Percentiles rank a stretch among this genome's conserved stretches.
phyloP scores from a whole-genome alignment of 495 filamentous ascomycete genomes.

The Aspergillus egyptiacus region DNA sequence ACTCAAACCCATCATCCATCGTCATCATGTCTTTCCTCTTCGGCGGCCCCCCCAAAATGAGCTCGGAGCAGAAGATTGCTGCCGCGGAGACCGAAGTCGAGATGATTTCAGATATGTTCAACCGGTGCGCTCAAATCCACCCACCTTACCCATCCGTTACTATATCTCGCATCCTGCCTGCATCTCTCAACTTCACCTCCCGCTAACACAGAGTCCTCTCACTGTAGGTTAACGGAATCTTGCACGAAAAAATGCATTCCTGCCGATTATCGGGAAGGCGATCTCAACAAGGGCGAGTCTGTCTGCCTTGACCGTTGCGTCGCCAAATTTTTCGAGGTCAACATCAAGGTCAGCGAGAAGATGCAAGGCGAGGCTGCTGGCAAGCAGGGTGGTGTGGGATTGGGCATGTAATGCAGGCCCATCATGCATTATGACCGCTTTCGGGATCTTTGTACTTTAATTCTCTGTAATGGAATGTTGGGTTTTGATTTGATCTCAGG shows the following conservation, averaged over 20 bases:
- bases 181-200: not conserved
- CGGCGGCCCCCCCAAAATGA: constrained; percentile 75
- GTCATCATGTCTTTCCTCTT: constrained; percentile 91
- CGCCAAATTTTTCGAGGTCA: constrained; percentile 96
- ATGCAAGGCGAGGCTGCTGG: constrained; percentile 61
- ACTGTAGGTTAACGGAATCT: constrained; percentile 67
- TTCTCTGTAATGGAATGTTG: constrained; percentile 5
- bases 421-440: not conserved
- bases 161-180: not conserved
- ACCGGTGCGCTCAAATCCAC: constrained; percentile 54
- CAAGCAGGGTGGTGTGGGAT: constrained; percentile 42
- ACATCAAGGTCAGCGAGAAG: constrained; percentile 85
- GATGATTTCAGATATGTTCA: constrained; percentile 94
- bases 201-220: not conserved
- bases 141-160: not conserved
- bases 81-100: constrained; percentile 88
- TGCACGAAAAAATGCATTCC: constrained; percentile 93
- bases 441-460: constrained; percentile 5
- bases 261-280: constrained; percentile 82
- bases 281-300: constrained; percentile 96
- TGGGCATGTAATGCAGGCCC: constrained; percentile 44
- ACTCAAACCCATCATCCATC: constrained; percentile 1
- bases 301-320: constrained; percentile 97
- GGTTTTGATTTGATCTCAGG: not conserved
- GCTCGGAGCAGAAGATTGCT: constrained; percentile 92